A percentile compares a stretch with the other conserved stretches of the same genome.
These are phyloP conservation scores for Puya raimondii DNA, from an alignment of 176 grass and related monocot species.

Conservation along the genomic window DNA sequence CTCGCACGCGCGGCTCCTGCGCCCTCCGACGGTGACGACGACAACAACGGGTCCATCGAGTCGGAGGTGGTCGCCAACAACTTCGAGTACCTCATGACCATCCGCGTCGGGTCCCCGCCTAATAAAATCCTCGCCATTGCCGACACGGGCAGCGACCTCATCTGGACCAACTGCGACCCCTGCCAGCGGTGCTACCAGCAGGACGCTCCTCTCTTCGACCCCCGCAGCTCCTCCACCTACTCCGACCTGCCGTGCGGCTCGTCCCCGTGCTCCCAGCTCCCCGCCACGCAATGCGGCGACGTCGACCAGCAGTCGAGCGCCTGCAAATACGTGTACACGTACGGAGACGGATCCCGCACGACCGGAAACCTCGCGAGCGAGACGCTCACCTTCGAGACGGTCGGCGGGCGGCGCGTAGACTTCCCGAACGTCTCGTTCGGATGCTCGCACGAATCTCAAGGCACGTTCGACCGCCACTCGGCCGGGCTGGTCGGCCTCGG, in stretches of 20 bases:
- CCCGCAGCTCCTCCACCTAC: conserved; percentile 47
- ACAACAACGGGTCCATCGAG: background rate
- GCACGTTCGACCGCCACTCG: conserved; percentile 25
- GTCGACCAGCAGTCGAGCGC: conserved; percentile 25
- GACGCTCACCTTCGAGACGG: conserved; percentile 53
- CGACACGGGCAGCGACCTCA: conserved; percentile 64
- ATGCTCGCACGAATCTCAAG: conserved; percentile 40
- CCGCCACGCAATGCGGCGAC: conserved; percentile 7
- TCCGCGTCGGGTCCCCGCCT: conserved; percentile 60
- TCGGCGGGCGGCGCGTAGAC: conserved; percentile 7
- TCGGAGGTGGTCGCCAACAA: background rate
- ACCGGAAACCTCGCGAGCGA: conserved; percentile 38
- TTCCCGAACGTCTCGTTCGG: conserved; percentile 38
- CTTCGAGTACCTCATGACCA: conserved; percentile 52
- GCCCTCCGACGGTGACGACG: background rate
- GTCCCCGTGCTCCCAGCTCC: conserved; percentile 23
- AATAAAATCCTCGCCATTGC: conserved; percentile 36
- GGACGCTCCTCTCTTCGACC: conserved; percentile 34
- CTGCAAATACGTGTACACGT: conserved; percentile 56
- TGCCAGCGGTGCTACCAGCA: conserved; percentile 48
- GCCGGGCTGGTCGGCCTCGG: conserved; percentile 54
- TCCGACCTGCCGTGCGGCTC: conserved; percentile 41
- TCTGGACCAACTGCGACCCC: conserved; percentile 53
- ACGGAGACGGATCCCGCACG: conserved; percentile 51
- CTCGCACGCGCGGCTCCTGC: background rate